Percentiles rank a stretch among this genome's conserved stretches.
Conservation (phyloP, 495 filamentous ascomycete genomes). For the Amphirosellinia nigrospora region DNA sequence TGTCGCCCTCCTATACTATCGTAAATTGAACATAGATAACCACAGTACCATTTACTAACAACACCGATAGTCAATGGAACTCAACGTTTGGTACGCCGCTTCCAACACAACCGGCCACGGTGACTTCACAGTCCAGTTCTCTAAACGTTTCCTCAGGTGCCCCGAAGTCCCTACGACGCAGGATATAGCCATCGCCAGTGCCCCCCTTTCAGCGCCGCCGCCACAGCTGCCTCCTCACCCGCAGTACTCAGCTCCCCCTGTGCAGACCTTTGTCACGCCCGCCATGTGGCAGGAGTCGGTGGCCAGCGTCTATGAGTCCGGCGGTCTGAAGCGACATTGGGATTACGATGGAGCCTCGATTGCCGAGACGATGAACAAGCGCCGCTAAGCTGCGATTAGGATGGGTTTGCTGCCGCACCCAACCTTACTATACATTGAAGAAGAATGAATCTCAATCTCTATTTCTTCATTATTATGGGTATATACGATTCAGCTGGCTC, state of each 20-base stretch:
- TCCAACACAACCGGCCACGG: slow-evolving; percentile 48
- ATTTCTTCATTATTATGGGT: background rate
- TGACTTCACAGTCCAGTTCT: slow-evolving; percentile 47
- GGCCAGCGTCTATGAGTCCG: slow-evolving; percentile 79
- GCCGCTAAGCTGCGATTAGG: slow-evolving; percentile 26
- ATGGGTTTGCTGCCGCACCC: background rate
- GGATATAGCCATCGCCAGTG: slow-evolving; percentile 56
- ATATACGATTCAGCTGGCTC: background rate
- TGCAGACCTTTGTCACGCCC: slow-evolving; percentile 78
- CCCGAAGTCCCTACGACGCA: slow-evolving; percentile 57
- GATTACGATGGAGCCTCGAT: slow-evolving; percentile 54
- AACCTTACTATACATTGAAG: background rate
- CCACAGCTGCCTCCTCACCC: slow-evolving; percentile 54
- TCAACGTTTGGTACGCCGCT: slow-evolving; percentile 80
- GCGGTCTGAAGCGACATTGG: slow-evolving; percentile 79
- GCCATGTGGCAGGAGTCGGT: slow-evolving; percentile 97
- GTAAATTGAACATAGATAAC: slow-evolving; percentile 4
- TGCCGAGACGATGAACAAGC: slow-evolving; percentile 35
- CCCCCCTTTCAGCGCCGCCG: slow-evolving; percentile 57
- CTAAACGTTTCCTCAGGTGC: slow-evolving; percentile 54
- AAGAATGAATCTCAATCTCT: background rate
- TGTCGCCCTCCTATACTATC: background rate
- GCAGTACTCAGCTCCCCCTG: slow-evolving; percentile 60
- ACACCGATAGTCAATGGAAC: slow-evolving; percentile 77
- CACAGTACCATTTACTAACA: slow-evolving; percentile 37